A percentile compares a stretch with the other conserved stretches of the same genome.
Evolutionary conservation across 495 filamentous ascomycete species (phyloP).

Genomic region (Talaromyces wortmannii): DNA sequence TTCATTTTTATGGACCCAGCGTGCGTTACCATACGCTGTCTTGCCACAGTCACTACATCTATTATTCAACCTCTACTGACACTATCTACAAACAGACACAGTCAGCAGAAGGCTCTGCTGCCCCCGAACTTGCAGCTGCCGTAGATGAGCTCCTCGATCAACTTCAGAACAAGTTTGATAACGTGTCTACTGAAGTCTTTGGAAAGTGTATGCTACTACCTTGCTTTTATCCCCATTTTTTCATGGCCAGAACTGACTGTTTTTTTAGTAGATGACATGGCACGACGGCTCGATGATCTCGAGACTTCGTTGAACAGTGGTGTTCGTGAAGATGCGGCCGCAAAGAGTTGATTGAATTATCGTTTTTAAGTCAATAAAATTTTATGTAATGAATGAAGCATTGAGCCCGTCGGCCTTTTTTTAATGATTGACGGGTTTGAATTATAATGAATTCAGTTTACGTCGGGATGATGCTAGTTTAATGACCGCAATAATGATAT

Average conservation of each 20-base stretch:
- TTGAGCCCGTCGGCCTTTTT: too few relatives aligned
- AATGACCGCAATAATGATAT: too few relatives aligned
- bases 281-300: slow-evolving; percentile 76
- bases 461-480: too few relatives aligned
- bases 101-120: slow-evolving; percentile 12
- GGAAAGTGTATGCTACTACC: slow-evolving; percentile 59
- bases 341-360: not conserved
- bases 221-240: not conserved
- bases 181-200: slow-evolving; percentile 76
- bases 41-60: too few relatives aligned
- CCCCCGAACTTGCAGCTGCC: slow-evolving; percentile 63
- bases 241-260: not conserved
- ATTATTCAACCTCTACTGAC: too few relatives aligned
- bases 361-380: too few relatives aligned
- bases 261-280: slow-evolving; percentile 87
- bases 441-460: too few relatives aligned
- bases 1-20: too few relatives aligned
- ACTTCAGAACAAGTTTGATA: slow-evolving; percentile 75
- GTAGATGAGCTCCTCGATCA: slow-evolving; percentile 83
- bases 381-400: too few relatives aligned
- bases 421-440: too few relatives aligned
- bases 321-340: not conserved
- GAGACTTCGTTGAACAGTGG: slow-evolving; percentile 51
- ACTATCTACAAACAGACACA: not conserved
- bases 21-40: too few relatives aligned